Conservation (phyloP, 2,329 filamentous ascomycete genomes). For the Periconia digitata region DNA sequence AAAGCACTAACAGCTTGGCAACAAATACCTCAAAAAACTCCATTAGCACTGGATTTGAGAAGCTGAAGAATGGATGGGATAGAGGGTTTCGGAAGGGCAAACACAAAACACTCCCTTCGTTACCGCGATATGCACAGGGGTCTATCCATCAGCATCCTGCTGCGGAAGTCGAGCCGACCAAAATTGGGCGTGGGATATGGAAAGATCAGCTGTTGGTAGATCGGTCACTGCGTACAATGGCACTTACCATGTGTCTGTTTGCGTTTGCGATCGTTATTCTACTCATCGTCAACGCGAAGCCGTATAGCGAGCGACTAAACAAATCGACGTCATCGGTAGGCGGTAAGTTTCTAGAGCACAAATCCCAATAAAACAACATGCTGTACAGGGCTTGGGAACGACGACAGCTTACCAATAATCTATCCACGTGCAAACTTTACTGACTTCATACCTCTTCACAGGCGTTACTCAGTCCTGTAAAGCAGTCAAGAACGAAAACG, state of each 20-base stretch:
- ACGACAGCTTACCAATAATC: too few relatives aligned
- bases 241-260: constrained; percentile 19
- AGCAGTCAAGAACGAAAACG: constrained; percentile 21
- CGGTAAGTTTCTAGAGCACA: too few relatives aligned
- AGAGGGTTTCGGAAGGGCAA: constrained; percentile 12
- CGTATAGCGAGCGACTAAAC: constrained; percentile 18
- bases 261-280: constrained; percentile 23
- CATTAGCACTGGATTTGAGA: constrained; percentile 16
- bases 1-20: constrained; percentile 21
- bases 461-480: constrained; percentile 19
- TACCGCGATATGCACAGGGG: constrained; percentile 12
- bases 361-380: too few relatives aligned
- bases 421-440: too few relatives aligned
- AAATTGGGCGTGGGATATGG: constrained; percentile 28
- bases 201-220: constrained; percentile 33
- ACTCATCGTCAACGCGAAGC: constrained; percentile 14
- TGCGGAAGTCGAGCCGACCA: constrained; percentile 25
- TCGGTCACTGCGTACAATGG: constrained; percentile 29
- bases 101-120: constrained; percentile 17
- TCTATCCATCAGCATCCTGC: constrained; percentile 20
- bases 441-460: too few relatives aligned
- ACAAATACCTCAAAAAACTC: constrained; percentile 16
- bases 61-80: constrained; percentile 19
- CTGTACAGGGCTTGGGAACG: too few relatives aligned
- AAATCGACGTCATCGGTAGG: constrained; percentile 26